These are phyloP conservation scores for Camelina hispida DNA, from an alignment of 345 rosid species.

Conservation along the genomic window DNA sequence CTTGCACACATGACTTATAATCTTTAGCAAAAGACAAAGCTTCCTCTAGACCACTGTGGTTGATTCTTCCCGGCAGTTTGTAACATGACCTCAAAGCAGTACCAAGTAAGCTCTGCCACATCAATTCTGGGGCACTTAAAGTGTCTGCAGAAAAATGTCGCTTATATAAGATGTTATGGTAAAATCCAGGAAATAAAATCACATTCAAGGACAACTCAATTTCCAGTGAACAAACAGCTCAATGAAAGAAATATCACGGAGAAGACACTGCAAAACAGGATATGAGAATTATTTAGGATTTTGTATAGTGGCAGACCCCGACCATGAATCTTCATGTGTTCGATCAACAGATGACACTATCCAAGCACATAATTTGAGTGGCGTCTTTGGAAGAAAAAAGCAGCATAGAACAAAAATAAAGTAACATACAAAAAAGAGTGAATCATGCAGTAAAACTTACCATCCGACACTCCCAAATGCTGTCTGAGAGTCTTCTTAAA, in stretches of 20 bases:
- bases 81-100: constrained; percentile 63
- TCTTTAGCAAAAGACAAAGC: constrained; percentile 63
- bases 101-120: constrained; percentile 80
- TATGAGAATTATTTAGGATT: constrained; percentile 20
- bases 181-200: constrained; percentile 5
- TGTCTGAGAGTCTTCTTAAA: constrained; percentile 60
- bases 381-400: neutral
- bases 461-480: constrained; percentile 52
- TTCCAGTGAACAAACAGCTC: constrained; percentile 9
- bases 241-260: constrained; percentile 16
- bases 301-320: constrained; percentile 4
- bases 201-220: constrained; percentile 14
- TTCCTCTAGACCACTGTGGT: constrained; percentile 54
- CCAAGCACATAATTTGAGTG: constrained; percentile 18
- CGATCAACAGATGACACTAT: constrained; percentile 1
- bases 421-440: constrained; percentile 16
- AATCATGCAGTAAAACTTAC: constrained; percentile 48
- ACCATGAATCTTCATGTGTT: constrained; percentile 13
- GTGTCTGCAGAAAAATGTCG: constrained; percentile 51
- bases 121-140: constrained; percentile 54
- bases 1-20: constrained; percentile 68
- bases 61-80: constrained; percentile 44
- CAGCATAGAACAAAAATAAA: constrained; percentile 24
- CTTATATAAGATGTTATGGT: constrained; percentile 20
- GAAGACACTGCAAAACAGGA: constrained; percentile 3